Base-by-base conservation (phyloP, 225 moss, liverwort and hornwort species). In the Bryum argenteum region DNA sequence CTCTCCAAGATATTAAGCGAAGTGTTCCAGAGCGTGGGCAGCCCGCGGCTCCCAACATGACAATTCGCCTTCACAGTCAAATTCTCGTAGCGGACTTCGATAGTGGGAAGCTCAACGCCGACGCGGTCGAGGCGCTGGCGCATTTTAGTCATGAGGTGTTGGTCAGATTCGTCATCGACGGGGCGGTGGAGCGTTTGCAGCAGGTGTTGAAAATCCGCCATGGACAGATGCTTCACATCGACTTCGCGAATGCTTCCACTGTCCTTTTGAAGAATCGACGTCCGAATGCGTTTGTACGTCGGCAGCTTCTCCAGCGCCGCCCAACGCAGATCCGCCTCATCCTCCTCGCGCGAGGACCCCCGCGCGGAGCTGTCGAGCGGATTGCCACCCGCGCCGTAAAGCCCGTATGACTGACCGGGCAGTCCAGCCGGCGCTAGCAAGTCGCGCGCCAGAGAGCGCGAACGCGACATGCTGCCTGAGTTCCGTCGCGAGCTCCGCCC, bases 241-340 rank as follows among this genome's bases (percentile, higher is more conserved):
- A 87, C 74, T 59, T 87, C 84, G 2, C 72, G 77, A 4, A 79
- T 8, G 45, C 73, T 79, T 3, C 90, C 86, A 16, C 85, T 74
- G 0, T 81, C 66, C 61, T 90, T 70, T 67, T 85, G 77, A 16
- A 95, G 8, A n/a, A 92, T 71, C 10, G 92, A 75, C 1, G 92
- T 95, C 54, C 89, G 91, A 24, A 95, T 69, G 60, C 92, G 90
- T 70, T 77, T 77, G 77, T 77, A 84, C 4, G 92, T 88, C 10
- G 89, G 89, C 26, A 95, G 83, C 75, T 79, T 85, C 78, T 89
- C 92, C 75, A 89, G 74, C 10, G 92, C 91, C 23, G 83, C 89
- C 95, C 95, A 95, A 10, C 72, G 80, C 72, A 90, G 72, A 16
- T 74, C 82, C 51, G 86, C 63, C 66, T 89, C 88, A 11, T 95